Conservation (phyloP, 768 basidiomycete genomes). For the Boletus reticuloceps region DNA sequence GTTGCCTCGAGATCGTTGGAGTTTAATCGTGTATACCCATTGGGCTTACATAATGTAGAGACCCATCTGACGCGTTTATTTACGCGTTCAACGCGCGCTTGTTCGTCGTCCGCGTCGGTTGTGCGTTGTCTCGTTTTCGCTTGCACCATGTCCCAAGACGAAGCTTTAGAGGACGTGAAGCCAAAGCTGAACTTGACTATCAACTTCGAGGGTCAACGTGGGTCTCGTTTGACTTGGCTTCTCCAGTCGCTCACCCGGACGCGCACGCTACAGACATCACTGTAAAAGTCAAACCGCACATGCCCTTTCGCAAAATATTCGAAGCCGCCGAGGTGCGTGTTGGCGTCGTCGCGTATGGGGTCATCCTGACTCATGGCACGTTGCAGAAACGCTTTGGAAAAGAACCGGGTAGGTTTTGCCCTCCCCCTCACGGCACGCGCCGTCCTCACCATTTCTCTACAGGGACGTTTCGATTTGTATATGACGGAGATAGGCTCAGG, state of each 20-base stretch:
- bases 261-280: conserved; percentile 46
- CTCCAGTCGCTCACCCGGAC: background rate
- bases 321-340: conserved; percentile 60
- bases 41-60: conserved; percentile 21
- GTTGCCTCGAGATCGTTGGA: background rate
- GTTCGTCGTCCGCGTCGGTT: background rate
- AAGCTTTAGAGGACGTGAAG: conserved; percentile 50
- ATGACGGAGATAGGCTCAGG: conserved; percentile 50
- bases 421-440: background rate
- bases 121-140: background rate
- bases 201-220: conserved; percentile 53
- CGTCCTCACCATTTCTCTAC: background rate
- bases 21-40: conserved; percentile 23
- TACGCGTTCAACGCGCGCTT: conserved; percentile 9
- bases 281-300: conserved; percentile 64
- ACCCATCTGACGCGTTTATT: conserved; percentile 13
- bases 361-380: background rate
- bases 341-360: no score
- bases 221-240: conserved; percentile 9
- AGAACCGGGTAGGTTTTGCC: conserved; percentile 44
- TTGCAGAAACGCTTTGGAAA: conserved; percentile 57
- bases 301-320: conserved; percentile 65
- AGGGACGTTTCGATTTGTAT: conserved; percentile 66
- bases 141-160: conserved; percentile 31
- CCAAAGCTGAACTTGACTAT: conserved; percentile 68